Evolutionary conservation across 768 basidiomycete genomes (phyloP).

Genomic region (Suillus subluteus): DNA sequence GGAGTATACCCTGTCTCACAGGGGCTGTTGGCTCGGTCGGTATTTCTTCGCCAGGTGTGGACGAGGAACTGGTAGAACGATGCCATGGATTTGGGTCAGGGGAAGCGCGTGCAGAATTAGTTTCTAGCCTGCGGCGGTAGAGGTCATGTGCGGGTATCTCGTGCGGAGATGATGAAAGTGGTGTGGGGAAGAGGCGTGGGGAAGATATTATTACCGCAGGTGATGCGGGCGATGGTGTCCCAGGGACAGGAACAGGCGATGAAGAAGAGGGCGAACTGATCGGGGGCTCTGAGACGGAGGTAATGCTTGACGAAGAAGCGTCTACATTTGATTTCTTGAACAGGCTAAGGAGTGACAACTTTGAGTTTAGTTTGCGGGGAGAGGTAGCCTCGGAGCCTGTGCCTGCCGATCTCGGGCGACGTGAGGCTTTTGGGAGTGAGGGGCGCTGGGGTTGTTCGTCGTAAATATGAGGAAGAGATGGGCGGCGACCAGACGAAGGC

Average conservation of each 20-base stretch:
- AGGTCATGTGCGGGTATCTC: constrained; percentile 24
- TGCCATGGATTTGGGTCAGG: constrained; percentile 38
- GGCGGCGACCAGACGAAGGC: constrained; percentile 49
- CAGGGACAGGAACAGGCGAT: constrained; percentile 26
- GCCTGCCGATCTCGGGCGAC: constrained; percentile 75
- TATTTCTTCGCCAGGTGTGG: constrained; percentile 28
- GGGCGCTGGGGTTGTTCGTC: constrained; percentile 38
- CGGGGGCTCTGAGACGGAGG: constrained; percentile 34
- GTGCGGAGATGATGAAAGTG: constrained; percentile 35
- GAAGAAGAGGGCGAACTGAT: constrained; percentile 30
- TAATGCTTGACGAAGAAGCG: constrained; percentile 39
- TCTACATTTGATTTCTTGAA: constrained; percentile 64
- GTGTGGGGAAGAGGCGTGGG: constrained; percentile 25
- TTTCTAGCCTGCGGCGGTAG: constrained; percentile 27
- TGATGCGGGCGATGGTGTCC: constrained; percentile 22
- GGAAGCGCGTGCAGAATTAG: constrained; percentile 35
- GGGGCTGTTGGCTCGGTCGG: constrained; percentile 31
- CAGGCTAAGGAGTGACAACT: constrained; percentile 73
- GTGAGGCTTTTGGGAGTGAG: constrained; percentile 37
- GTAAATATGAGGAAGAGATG: constrained; percentile 67
- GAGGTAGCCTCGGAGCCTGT: constrained; percentile 56
- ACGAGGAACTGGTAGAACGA: constrained; percentile 34
- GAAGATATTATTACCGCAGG: constrained; percentile 31
- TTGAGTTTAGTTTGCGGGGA: constrained; percentile 60
- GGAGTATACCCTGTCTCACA: constrained; percentile 41